Evolutionary conservation across 257 asterid species (phyloP).

Genomic region (Galeopsis tetrahit): DNA sequence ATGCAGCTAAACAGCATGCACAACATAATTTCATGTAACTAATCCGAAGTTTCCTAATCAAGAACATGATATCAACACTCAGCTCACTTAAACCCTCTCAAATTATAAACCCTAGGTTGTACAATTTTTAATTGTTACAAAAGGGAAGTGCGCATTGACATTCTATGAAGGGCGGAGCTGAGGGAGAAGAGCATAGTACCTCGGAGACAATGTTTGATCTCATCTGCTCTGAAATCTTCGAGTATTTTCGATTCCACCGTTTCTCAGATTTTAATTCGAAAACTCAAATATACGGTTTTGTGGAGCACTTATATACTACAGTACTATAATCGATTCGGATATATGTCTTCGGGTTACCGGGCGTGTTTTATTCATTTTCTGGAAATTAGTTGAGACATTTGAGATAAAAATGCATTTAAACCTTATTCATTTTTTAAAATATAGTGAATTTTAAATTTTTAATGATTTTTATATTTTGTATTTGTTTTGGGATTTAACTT

Average conservation of each 20-base stretch:
- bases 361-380: not conserved
- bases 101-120: conserved; percentile 36
- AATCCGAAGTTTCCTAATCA: not conserved
- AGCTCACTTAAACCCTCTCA: conserved; percentile 33
- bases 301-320: not conserved
- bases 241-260: conserved; percentile 39
- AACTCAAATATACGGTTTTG: conserved; percentile 19
- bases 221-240: conserved; percentile 56
- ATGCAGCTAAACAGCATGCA: conserved; percentile 16
- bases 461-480: no score
- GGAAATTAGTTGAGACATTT: no score
- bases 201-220: conserved; percentile 86
- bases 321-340: conserved; percentile 34
- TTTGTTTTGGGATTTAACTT: no score
- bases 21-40: not conserved
- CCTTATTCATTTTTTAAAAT: no score
- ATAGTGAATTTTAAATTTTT: no score
- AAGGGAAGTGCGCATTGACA: conserved; percentile 1
- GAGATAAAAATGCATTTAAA: no score
- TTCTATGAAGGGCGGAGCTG: conserved; percentile 20
- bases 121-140: conserved; percentile 18
- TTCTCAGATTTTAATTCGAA: conserved; percentile 29
- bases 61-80: not conserved
- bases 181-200: conserved; percentile 47
- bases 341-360: conserved; percentile 1